A percentile compares a stretch with the other conserved stretches of the same genome.
Evolutionary conservation across 148 eudicot genomes (phyloP).

Genomic region (Vaccinium myrtillus): DNA sequence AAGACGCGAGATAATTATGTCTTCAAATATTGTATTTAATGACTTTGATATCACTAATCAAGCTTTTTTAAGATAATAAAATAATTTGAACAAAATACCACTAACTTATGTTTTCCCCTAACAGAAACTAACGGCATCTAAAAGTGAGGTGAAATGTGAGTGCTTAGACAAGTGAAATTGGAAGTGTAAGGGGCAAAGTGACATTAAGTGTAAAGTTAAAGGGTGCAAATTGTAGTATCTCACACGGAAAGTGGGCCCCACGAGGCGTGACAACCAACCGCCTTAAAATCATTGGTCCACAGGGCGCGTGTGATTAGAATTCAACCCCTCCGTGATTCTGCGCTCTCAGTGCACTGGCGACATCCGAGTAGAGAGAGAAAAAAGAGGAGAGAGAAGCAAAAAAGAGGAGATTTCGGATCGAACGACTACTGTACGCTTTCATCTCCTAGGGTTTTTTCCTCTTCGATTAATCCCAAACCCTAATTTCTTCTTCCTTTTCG

Average conservation of each 20-base stretch:
- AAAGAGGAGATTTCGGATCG: slow-evolving; percentile 16
- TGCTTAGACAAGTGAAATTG: neutral
- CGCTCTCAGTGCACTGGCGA: neutral
- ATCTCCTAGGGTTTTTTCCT: slow-evolving; percentile 11
- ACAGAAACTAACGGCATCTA: too few species aligned
- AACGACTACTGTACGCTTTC: slow-evolving; percentile 3
- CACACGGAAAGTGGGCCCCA: neutral
- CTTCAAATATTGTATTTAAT: too few species aligned
- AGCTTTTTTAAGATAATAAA: too few species aligned
- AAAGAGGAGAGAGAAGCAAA: neutral
- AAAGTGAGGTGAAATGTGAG: neutral
- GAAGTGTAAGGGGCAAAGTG: neutral
- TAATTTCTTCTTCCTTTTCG: neutral
- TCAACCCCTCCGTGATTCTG: neutral
- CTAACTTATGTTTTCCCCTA: too few species aligned
- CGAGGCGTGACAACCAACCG: slow-evolving; percentile 9
- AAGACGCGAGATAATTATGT: too few species aligned
- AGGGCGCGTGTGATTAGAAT: slow-evolving; percentile 10
- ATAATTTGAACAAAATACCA: too few species aligned
- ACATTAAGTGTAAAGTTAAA: neutral
- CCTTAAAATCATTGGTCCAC: neutral
- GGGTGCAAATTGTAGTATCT: neutral
- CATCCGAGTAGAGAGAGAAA: neutral
- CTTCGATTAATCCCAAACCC: slow-evolving; percentile 16
- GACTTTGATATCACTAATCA: too few species aligned